Conservation (phyloP, 2,329 filamentous ascomycete genomes). For the Colletotrichum australisinense region DNA sequence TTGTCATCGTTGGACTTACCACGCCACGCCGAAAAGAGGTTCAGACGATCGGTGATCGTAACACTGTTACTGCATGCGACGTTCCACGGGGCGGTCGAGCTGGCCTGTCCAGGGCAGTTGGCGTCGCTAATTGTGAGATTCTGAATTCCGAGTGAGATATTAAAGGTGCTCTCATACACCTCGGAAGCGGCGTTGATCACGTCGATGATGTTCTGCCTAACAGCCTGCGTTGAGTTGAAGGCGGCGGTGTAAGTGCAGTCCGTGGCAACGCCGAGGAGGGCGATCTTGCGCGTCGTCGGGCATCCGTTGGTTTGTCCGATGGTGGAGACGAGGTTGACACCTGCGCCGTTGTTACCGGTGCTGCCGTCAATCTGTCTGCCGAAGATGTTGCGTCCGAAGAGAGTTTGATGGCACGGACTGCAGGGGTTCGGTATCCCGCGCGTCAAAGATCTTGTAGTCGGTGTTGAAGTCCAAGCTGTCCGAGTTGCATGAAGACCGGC, state of each 20-base stretch:
- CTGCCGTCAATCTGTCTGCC: slow-evolving; percentile 79
- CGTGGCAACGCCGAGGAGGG: slow-evolving; percentile 89
- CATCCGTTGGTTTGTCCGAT: slow-evolving; percentile 90
- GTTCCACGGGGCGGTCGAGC: slow-evolving; percentile 84
- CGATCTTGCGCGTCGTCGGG: slow-evolving; percentile 89
- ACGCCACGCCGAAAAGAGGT: slow-evolving; percentile 90
- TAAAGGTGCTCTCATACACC: slow-evolving; percentile 91
- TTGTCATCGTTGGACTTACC: slow-evolving; percentile 81
- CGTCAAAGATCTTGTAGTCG: slow-evolving; percentile 65
- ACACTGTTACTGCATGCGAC: slow-evolving; percentile 72
- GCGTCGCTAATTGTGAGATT: slow-evolving; percentile 84
- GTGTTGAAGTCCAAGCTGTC: slow-evolving; percentile 86
- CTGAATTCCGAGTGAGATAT: slow-evolving; percentile 90
- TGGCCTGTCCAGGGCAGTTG: slow-evolving; percentile 78
- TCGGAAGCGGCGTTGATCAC: slow-evolving; percentile 89
- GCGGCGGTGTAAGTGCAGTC: slow-evolving; percentile 87
- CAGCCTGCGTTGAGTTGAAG: slow-evolving; percentile 75
- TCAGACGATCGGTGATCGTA: slow-evolving; percentile 82
- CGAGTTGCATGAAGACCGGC: slow-evolving; percentile 71
- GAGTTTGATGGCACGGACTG: slow-evolving; percentile 71
- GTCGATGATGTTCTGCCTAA: slow-evolving; percentile 80
- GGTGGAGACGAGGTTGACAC: slow-evolving; percentile 79
- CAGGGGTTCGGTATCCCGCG: slow-evolving; percentile 59
- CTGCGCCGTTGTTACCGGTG: slow-evolving; percentile 79
- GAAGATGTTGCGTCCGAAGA: slow-evolving; percentile 81